These are phyloP conservation scores for Neonectria ditissima DNA, from an alignment of 2,329 filamentous ascomycete genomes.

Conservation along the genomic window DNA sequence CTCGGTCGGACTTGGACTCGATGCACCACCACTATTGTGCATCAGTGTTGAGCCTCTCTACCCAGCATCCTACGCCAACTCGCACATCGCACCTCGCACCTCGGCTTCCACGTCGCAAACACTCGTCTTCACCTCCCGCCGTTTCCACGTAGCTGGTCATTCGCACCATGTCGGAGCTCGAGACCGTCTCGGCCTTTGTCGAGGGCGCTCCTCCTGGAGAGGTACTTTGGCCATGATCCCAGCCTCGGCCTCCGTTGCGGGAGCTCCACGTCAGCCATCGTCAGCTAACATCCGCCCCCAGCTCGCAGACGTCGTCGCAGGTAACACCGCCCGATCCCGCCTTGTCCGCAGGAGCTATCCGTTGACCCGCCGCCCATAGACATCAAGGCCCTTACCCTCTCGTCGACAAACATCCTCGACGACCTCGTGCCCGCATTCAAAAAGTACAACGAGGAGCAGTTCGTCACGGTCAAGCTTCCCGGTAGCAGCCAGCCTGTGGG, in stretches of 20 bases:
- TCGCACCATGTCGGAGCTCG: conserved; percentile 53
- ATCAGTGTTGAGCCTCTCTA: conserved; percentile 29
- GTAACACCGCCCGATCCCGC: conserved; percentile 59
- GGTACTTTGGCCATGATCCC: conserved; percentile 65
- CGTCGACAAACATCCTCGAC: conserved; percentile 74
- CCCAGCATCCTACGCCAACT: conserved; percentile 25
- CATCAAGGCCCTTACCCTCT: conserved; percentile 85
- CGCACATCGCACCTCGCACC: conserved; percentile 13
- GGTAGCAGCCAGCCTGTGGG: conserved; percentile 75
- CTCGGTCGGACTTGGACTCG: conserved; percentile 31
- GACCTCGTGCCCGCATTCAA: conserved; percentile 86
- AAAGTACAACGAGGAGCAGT: conserved; percentile 97
- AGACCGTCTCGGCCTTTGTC: conserved; percentile 82
- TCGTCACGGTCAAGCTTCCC: conserved; percentile 88
- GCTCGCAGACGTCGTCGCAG: conserved; percentile 89
- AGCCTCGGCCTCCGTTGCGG: conserved; percentile 14
- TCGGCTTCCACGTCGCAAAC: conserved; percentile 11
- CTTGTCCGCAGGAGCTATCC: neutral
- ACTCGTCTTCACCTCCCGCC: conserved; percentile 7
- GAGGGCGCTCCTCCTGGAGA: conserved; percentile 96
- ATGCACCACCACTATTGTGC: conserved; percentile 24
- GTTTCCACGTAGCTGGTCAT: conserved; percentile 24
- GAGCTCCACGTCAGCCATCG: conserved; percentile 31
- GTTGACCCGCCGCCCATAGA: conserved; percentile 65
- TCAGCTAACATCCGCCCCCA: conserved; percentile 46